phyloP scores from a whole-genome alignment of 345 rosid species.

The Microcos paniculata region DNA sequence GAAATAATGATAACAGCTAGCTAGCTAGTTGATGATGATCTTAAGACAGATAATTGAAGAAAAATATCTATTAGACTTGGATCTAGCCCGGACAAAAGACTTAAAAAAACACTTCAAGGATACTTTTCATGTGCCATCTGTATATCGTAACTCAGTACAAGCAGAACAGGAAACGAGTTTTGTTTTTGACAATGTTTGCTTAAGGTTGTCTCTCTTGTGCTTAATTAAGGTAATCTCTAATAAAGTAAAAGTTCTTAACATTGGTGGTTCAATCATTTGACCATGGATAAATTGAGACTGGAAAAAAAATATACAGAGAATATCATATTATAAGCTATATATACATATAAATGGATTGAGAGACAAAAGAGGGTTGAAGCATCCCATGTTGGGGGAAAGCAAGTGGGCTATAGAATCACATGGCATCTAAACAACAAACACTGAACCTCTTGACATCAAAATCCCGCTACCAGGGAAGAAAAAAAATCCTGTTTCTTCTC shows the following conservation, averaged over 20 bases:
- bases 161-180: background rate
- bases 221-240: background rate
- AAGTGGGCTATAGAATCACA: slow-evolving; percentile 13
- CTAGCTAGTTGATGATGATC: background rate
- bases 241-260: background rate
- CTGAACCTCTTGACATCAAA: background rate
- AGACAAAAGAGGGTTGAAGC: background rate
- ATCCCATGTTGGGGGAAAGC: background rate
- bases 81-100: background rate
- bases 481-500: background rate
- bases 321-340: too few relatives aligned
- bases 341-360: background rate
- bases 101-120: too few relatives aligned
- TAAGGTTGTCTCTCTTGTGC: too few relatives aligned
- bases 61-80: background rate
- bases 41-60: background rate
- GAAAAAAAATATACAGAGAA: too few relatives aligned
- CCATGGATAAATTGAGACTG: background rate
- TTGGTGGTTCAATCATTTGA: background rate
- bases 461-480: background rate
- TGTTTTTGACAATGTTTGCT: background rate
- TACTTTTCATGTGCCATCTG: too few relatives aligned
- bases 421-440: slow-evolving; percentile 23
- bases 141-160: too few relatives aligned
- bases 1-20: slow-evolving; percentile 9